Conservation (phyloP, 495 filamentous ascomycete species). For the Schizothecium vesticola region DNA sequence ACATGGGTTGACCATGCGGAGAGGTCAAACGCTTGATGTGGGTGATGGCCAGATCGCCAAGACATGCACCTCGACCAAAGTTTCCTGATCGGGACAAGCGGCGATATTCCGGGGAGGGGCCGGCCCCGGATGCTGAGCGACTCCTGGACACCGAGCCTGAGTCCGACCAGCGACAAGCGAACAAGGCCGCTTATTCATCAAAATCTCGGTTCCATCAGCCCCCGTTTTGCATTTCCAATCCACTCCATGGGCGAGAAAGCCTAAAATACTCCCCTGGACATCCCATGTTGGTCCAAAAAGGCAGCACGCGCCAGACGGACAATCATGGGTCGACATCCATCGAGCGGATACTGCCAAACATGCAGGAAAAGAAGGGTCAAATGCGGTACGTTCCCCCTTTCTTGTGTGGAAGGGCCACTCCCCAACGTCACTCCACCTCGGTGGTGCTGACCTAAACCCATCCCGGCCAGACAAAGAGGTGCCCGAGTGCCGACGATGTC, state of each 20-base stretch:
- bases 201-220: not conserved
- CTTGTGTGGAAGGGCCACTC: not conserved
- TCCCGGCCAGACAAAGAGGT: not conserved
- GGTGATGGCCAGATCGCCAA: not conserved
- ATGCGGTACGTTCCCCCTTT: not conserved
- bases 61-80: slow-evolving; percentile 9
- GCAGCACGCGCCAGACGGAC: not conserved
- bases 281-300: too few species aligned
- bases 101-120: not conserved
- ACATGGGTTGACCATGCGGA: too few species aligned
- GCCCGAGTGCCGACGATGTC: not conserved
- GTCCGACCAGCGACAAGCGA: not conserved
- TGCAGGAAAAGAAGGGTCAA: not conserved
- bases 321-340: slow-evolving; percentile 4
- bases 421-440: not conserved
- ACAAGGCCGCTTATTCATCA: not conserved
- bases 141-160: not conserved
- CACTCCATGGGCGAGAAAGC: not conserved
- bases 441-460: not conserved
- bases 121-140: not conserved
- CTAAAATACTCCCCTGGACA: not conserved
- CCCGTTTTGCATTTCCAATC: not conserved
- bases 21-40: too few species aligned
- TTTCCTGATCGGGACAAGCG: not conserved
- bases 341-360: slow-evolving; percentile 1